These are phyloP conservation scores for Vaccinium macrocarpon DNA, from an alignment of 148 eudicot species.

Conservation along the genomic window DNA sequence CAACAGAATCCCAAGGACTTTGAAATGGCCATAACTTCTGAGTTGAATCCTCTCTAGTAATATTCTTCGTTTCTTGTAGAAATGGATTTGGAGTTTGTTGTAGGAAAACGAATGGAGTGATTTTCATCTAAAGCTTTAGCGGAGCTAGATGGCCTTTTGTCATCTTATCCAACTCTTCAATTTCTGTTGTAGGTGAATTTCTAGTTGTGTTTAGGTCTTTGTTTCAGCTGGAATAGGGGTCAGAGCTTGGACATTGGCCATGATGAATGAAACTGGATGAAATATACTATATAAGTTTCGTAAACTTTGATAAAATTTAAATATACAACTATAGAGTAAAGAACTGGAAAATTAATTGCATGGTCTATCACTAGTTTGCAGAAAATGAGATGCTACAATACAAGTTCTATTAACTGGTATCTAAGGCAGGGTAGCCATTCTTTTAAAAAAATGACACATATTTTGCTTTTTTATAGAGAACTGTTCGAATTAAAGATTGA, in stretches of 20 bases:
- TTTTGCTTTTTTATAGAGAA: too few species aligned
- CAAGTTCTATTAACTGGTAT: background rate
- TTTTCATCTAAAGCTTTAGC: background rate
- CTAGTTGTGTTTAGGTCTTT: background rate
- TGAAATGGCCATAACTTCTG: background rate
- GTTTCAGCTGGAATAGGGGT: background rate
- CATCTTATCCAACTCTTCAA: background rate
- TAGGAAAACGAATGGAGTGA: background rate
- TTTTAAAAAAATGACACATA: too few species aligned
- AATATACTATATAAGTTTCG: background rate
- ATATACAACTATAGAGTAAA: background rate
- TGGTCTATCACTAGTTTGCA: background rate
- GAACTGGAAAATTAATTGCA: background rate
- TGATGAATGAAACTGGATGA: background rate
- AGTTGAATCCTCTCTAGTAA: background rate
- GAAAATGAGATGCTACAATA: background rate
- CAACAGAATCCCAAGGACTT: background rate
- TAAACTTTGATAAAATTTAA: background rate
- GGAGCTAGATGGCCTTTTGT: background rate
- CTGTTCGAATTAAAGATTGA: too few species aligned
- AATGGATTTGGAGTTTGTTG: background rate
- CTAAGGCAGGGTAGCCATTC: too few species aligned
- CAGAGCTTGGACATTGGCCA: background rate
- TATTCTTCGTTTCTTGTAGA: background rate
- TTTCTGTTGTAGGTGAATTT: background rate